phyloP scores from a whole-genome alignment of 805 yeast species.

The Ogataea minuta region DNA sequence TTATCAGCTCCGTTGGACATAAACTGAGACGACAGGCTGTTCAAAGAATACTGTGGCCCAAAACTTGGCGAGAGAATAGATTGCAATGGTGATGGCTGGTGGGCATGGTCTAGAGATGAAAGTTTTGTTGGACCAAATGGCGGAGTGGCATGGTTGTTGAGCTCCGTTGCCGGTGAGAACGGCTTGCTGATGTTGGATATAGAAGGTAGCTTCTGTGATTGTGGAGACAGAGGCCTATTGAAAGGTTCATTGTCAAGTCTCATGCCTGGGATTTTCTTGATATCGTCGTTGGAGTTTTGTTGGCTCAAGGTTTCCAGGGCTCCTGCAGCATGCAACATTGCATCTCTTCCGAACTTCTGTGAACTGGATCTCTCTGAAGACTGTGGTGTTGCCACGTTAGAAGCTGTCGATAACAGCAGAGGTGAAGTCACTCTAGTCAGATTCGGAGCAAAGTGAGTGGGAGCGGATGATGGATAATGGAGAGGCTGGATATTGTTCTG shows the following conservation, averaged over 20 bases:
- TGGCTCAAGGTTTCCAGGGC: conserved; percentile 41
- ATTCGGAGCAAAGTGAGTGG: conserved; percentile 68
- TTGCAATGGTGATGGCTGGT: conserved; percentile 22
- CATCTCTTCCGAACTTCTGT: conserved; percentile 32
- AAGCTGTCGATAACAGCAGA: conserved; percentile 51
- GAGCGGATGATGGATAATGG: conserved; percentile 67
- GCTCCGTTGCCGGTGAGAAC: conserved; percentile 33
- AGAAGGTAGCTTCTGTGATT: conserved; percentile 27
- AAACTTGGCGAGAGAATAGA: conserved; percentile 31
- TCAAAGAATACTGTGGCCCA: conserved; percentile 32
- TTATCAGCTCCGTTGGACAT: conserved; percentile 17
- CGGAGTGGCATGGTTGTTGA: conserved; percentile 25
- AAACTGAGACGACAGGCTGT: conserved; percentile 14
- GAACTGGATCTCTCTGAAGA: conserved; percentile 34
- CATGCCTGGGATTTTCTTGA: conserved; percentile 32
- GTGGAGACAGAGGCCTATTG: conserved; percentile 20
- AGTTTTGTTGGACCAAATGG: conserved; percentile 27
- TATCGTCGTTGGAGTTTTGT: conserved; percentile 26
- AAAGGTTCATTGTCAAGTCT: conserved; percentile 27
- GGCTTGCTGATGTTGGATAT: conserved; percentile 27
- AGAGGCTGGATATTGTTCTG: conserved; percentile 47
- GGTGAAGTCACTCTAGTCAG: conserved; percentile 65
- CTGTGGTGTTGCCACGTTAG: no score
- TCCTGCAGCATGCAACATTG: conserved; percentile 39
- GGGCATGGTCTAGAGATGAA: conserved; percentile 21